Base-by-base conservation (phyloP, 345 rosid genomes). In the Arabis hirsuta region DNA sequence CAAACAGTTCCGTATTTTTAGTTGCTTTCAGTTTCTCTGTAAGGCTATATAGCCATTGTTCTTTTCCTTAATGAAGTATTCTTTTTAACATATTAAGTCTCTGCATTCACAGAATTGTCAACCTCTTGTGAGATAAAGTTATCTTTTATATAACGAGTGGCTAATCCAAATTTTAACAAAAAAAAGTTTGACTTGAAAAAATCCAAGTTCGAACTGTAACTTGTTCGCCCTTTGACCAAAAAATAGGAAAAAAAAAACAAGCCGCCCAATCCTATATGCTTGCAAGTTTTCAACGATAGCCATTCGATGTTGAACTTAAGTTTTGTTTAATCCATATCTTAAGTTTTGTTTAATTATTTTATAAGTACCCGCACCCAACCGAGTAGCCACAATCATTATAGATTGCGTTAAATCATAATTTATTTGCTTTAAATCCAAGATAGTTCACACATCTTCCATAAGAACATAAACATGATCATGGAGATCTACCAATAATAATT, bases 341-440 rank as follows among this genome's bases (percentile, higher is more conserved):
- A 56, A 20, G 10, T 44, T 50, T 42, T 12, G 38, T 6, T 34
- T 34, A 34, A 34, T 34, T 34, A 34, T 46, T 38, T 12, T 36
- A 55, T 42, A 55, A 73, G 20, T 26, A 56, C 51, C 14, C 65
- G 27, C 66, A 74, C 62, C 55, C 8, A 59, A 59, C 66, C 42
- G 55, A 50, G 41, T 67, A 51, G 45, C 60, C 48, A 60, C 73
- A 67, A 52, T 45, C 44, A 63, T 63, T 72, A 62, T 58, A 14
- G 67, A 39, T 58, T 67, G 38, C 57, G 60, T 65, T 71, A 32
- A 52, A 55, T 61, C 64, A 61, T 68, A 68, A 68, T 31, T 31
- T 32, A 45, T 52, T 60, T 54, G 70, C 79, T 68, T 75, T 54
- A 68, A 55, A 13, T 61, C 52, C 9, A 75, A 68, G 73, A 58